Conservation (phyloP, 495 filamentous ascomycete genomes). For the Lindgomyces ingoldianus region DNA sequence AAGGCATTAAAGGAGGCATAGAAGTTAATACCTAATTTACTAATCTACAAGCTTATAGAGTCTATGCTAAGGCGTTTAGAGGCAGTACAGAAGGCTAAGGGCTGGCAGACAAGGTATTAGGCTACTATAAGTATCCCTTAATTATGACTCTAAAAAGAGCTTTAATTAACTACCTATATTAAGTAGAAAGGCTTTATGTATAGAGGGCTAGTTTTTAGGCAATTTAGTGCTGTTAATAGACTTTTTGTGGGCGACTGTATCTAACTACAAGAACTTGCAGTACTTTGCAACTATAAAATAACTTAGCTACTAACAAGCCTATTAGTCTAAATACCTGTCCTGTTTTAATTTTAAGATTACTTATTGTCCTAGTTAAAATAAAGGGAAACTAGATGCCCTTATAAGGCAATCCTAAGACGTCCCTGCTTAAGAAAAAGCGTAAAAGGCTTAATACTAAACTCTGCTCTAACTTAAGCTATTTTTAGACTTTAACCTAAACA, state of each 20-base stretch:
- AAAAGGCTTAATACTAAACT: too few species aligned
- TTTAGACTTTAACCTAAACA: too few species aligned
- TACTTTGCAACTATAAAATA: too few species aligned
- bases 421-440: too few species aligned
- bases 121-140: not conserved
- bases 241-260: not conserved
- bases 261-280: not conserved
- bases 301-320: too few species aligned
- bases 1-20: constrained; percentile 9
- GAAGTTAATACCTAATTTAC: constrained; percentile 4
- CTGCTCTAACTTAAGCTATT: too few species aligned
- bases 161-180: not conserved
- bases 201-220: too few species aligned
- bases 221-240: not conserved
- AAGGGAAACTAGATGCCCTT: too few species aligned
- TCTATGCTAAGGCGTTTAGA: constrained; percentile 10
- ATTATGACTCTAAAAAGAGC: not conserved
- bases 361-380: too few species aligned
- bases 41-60: not conserved
- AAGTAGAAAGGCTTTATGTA: not conserved
- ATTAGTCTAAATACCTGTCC: too few species aligned
- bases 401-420: too few species aligned
- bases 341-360: too few species aligned
- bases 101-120: constrained; percentile 21
- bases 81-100: constrained; percentile 13